These are phyloP conservation scores for Tricholoma furcatifolium DNA, from an alignment of 768 basidiomycete species.

Conservation along the genomic window DNA sequence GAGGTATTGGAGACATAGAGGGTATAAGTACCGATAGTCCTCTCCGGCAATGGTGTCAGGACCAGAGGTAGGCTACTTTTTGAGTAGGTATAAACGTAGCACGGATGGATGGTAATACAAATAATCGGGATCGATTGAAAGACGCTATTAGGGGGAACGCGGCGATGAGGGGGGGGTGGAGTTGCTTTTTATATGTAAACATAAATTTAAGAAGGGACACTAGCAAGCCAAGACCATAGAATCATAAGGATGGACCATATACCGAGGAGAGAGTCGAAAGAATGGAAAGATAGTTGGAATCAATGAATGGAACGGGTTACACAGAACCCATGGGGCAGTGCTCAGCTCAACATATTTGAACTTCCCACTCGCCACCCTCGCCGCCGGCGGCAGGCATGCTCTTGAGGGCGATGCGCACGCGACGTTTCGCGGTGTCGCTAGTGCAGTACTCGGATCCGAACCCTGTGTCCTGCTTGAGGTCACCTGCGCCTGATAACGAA, in stretches of 20 bases:
- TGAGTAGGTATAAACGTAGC: slow-evolving; percentile 17
- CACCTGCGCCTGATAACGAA: slow-evolving; percentile 22
- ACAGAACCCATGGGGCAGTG: not conserved
- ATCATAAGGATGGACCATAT: slow-evolving; percentile 12
- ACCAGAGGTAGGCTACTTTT: slow-evolving; percentile 22
- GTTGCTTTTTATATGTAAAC: slow-evolving; percentile 11
- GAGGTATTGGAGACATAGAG: slow-evolving; percentile 2
- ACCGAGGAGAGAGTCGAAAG: slow-evolving; percentile 5
- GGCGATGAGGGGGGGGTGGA: not conserved
- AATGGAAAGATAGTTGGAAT: not conserved
- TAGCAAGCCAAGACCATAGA: slow-evolving; percentile 14
- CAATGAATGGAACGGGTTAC: slow-evolving; percentile 6
- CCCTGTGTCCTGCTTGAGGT: slow-evolving; percentile 32
- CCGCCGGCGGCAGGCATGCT: slow-evolving; percentile 59
- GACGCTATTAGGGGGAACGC: not conserved
- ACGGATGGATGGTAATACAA: slow-evolving; percentile 19
- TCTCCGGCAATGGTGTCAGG: slow-evolving; percentile 9
- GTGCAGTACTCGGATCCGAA: slow-evolving; percentile 39
- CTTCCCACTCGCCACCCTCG: slow-evolving; percentile 79
- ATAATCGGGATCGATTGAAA: slow-evolving; percentile 1
- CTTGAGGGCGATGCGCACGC: slow-evolving; percentile 68
- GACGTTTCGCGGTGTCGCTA: slow-evolving; percentile 39
- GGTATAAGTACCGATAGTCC: slow-evolving; percentile 8
- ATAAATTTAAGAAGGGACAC: slow-evolving; percentile 16
- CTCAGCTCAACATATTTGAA: slow-evolving; percentile 56